These are phyloP conservation scores for Diplosphaera chodatii DNA, from an alignment of 139 green algal species.

Conservation along the genomic window DNA sequence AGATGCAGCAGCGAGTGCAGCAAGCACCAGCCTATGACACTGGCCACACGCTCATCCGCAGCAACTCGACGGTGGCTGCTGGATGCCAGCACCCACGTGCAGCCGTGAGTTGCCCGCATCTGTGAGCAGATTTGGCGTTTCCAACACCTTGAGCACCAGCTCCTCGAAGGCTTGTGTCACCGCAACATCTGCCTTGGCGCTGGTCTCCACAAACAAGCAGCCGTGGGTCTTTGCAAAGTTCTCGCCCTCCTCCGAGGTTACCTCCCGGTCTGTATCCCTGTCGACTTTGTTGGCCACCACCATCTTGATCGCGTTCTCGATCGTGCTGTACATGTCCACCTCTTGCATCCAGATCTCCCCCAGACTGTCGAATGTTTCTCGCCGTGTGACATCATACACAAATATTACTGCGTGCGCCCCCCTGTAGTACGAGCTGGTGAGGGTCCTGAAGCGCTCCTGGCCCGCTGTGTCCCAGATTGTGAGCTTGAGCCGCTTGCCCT, in stretches of 20 bases:
- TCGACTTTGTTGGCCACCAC: slow-evolving; percentile 96
- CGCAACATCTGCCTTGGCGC: slow-evolving; percentile 74
- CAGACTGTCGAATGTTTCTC: slow-evolving; percentile 85
- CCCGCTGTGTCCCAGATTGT: slow-evolving; percentile 90
- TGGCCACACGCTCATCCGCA: slow-evolving; percentile 5
- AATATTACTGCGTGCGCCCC: slow-evolving; percentile 82
- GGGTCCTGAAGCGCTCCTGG: slow-evolving; percentile 90
- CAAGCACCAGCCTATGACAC: too few relatives aligned
- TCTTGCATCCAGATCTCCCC: slow-evolving; percentile 88
- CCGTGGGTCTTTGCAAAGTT: slow-evolving; percentile 71
- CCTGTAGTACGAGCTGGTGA: slow-evolving; percentile 95
- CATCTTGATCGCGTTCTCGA: slow-evolving; percentile 87
- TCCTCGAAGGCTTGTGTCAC: slow-evolving; percentile 85
- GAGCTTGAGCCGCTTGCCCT: slow-evolving; percentile 79
- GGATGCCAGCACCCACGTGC: slow-evolving; percentile 8
- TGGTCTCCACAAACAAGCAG: slow-evolving; percentile 91
- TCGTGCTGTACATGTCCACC: slow-evolving; percentile 90
- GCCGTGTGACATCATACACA: slow-evolving; percentile 87
- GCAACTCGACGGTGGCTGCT: slow-evolving; percentile 5
- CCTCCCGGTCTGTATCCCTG: slow-evolving; percentile 62
- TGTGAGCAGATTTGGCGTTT: slow-evolving; percentile 34
- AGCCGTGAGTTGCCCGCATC: slow-evolving; percentile 19
- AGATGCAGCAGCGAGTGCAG: too few relatives aligned
- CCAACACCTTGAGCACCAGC: slow-evolving; percentile 68
- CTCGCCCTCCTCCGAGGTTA: slow-evolving; percentile 63